A percentile compares a stretch with the other conserved stretches of the same genome.
Evolutionary conservation across 805 yeast genomes (phyloP).

Genomic region (Saturnispora sekii): DNA sequence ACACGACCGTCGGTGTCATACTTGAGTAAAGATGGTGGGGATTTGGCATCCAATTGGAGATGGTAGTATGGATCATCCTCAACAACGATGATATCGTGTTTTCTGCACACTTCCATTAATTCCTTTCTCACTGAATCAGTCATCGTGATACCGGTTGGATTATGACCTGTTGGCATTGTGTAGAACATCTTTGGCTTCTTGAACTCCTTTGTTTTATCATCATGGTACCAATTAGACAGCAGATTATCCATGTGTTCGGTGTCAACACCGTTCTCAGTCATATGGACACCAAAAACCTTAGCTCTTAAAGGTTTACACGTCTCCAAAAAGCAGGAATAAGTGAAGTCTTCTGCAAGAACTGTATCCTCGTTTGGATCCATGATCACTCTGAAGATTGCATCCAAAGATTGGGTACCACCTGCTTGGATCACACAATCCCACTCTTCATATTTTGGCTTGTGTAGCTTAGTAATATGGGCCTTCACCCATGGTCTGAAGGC

Average conservation of each 20-base stretch:
- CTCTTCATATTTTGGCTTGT: slow-evolving; percentile 37
- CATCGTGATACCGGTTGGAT: slow-evolving; percentile 72
- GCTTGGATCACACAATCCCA: slow-evolving; percentile 67
- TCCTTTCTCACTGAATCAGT: slow-evolving; percentile 44
- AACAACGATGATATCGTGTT: slow-evolving; percentile 59
- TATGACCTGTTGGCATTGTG: slow-evolving; percentile 75
- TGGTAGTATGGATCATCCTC: slow-evolving; percentile 88
- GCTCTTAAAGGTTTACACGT: slow-evolving; percentile 68
- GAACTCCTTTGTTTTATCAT: slow-evolving; percentile 25
- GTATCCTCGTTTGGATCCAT: slow-evolving; percentile 63
- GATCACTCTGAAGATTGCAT: slow-evolving; percentile 69
- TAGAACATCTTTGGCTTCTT: slow-evolving; percentile 51
- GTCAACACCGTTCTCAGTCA: slow-evolving; percentile 71
- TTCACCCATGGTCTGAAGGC: slow-evolving; percentile 33
- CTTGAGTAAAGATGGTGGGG: slow-evolving; percentile 53
- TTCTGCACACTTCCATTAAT: slow-evolving; percentile 51
- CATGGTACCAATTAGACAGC: slow-evolving; percentile 59
- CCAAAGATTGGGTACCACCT: slow-evolving; percentile 92
- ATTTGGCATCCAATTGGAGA: slow-evolving; percentile 44
- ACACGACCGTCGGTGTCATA: slow-evolving; percentile 73
- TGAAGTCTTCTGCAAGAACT: slow-evolving; percentile 71
- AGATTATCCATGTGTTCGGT: slow-evolving; percentile 58
- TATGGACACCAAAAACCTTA: slow-evolving; percentile 57
- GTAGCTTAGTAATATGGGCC: slow-evolving; percentile 34
- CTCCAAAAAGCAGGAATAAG: slow-evolving; percentile 80